These are phyloP conservation scores for Neonectria sp. DNA, from an alignment of 2,329 filamentous ascomycete genomes.

Conservation along the genomic window DNA sequence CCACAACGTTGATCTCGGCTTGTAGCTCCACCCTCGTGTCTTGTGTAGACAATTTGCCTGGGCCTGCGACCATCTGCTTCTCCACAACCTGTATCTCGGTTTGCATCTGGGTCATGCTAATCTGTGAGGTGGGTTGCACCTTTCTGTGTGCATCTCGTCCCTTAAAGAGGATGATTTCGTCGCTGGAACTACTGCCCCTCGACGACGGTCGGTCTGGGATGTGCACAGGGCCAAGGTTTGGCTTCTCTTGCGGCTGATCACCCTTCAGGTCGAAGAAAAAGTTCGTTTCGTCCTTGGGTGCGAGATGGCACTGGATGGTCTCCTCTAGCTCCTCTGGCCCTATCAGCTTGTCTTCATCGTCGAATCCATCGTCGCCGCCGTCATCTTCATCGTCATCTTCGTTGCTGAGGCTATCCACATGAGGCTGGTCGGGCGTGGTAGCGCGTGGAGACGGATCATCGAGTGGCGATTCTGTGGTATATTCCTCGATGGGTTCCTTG, in stretches of 20 bases:
- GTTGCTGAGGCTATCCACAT: conserved; percentile 1
- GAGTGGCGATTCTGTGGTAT: neutral
- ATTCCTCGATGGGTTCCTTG: neutral
- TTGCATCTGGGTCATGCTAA: conserved; percentile 47
- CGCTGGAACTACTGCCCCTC: conserved; percentile 67
- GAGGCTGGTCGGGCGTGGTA: neutral
- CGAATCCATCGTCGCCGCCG: neutral
- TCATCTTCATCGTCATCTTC: neutral
- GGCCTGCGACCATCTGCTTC: conserved; percentile 33
- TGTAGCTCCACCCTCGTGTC: conserved; percentile 43
- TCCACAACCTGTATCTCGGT: conserved; percentile 48
- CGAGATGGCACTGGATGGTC: conserved; percentile 29
- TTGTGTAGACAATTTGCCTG: conserved; percentile 8
- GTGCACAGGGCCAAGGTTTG: conserved; percentile 6
- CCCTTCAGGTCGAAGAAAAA: conserved; percentile 59
- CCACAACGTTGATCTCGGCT: conserved; percentile 47
- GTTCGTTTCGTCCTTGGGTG: conserved; percentile 22
- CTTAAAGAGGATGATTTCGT: conserved; percentile 77
- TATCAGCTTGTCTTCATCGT: conserved; percentile 26
- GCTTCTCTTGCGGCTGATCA: conserved; percentile 34
- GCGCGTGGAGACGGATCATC: neutral
- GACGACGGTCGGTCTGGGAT: conserved; percentile 41
- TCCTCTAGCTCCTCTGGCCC: conserved; percentile 43
- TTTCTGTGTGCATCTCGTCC: conserved; percentile 62
- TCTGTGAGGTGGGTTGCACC: conserved; percentile 32